Conservation (phyloP, 768 basidiomycete species). For the Clitopilus hobsonii region DNA sequence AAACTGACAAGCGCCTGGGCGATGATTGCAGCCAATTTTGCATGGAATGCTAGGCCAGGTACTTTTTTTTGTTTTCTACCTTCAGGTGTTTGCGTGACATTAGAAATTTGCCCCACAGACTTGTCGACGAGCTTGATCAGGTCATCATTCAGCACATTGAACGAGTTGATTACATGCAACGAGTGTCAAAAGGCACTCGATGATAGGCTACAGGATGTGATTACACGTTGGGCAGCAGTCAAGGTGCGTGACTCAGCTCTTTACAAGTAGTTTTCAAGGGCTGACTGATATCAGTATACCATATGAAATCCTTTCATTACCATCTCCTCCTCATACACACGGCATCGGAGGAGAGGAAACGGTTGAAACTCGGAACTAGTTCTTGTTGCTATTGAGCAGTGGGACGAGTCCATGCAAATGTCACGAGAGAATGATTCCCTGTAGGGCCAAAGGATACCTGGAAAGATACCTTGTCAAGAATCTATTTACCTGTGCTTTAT, state of each 20-base stretch:
- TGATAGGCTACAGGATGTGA: background rate
- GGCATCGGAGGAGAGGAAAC: background rate
- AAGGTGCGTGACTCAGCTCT: background rate
- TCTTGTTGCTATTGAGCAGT: background rate
- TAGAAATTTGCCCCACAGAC: background rate
- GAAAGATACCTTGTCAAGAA: no score
- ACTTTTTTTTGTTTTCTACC: background rate
- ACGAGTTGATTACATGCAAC: background rate
- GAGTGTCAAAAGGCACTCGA: background rate
- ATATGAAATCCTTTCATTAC: background rate
- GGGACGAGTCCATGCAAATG: background rate
- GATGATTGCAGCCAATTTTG: conserved; percentile 27
- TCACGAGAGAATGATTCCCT: no score
- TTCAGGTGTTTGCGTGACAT: background rate
- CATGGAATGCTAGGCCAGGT: conserved; percentile 34
- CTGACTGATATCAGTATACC: background rate
- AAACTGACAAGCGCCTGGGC: conserved; percentile 31
- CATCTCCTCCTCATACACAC: background rate
- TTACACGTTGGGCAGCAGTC: background rate
- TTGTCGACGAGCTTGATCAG: background rate
- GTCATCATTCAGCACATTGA: background rate
- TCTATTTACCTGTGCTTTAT: no score
- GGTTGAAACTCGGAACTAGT: background rate
- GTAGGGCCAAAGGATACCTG: no score
- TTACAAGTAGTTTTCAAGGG: background rate